Percentiles rank a stretch among this genome's conserved stretches.
Conservation (phyloP, 768 basidiomycete species). For the Pisolithus orientalis region DNA sequence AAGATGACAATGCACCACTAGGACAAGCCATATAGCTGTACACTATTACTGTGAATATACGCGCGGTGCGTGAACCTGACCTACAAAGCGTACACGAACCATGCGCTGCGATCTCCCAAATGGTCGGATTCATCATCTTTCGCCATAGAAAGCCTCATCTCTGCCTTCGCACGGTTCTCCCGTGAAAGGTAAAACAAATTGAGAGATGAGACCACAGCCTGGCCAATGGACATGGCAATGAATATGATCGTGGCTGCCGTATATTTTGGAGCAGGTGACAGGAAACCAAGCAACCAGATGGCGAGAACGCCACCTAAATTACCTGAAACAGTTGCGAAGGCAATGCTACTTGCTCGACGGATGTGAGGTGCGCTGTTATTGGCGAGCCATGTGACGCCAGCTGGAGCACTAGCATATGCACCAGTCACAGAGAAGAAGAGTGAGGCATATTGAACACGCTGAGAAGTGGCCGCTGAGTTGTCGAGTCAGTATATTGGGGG, state of each 20-base stretch:
- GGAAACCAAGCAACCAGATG: slow-evolving; percentile 43
- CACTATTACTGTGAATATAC: too few species aligned
- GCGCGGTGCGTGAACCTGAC: too few species aligned
- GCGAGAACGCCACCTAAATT: slow-evolving; percentile 56
- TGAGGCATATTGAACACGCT: slow-evolving; percentile 43
- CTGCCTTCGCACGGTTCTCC: too few species aligned
- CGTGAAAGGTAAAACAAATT: too few species aligned
- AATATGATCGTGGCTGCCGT: too few species aligned
- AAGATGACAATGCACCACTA: too few species aligned
- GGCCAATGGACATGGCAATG: too few species aligned
- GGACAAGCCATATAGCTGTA: too few species aligned
- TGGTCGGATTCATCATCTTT: slow-evolving; percentile 32
- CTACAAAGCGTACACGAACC: slow-evolving; percentile 47
- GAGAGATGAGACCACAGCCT: too few species aligned
- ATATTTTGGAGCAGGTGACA: too few species aligned
- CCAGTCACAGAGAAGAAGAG: slow-evolving; percentile 52
- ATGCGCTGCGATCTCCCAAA: slow-evolving; percentile 46
- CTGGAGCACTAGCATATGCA: slow-evolving; percentile 45
- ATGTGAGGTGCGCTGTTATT: slow-evolving; percentile 56
- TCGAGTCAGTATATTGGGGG: neutral
- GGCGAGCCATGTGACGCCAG: slow-evolving; percentile 51
- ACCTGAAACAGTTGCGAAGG: slow-evolving; percentile 50
- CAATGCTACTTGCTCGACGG: slow-evolving; percentile 53
- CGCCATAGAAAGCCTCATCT: slow-evolving; percentile 24
- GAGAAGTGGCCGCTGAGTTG: slow-evolving; percentile 21